Evolutionary conservation across 1,139 yeast genomes (phyloP), one percentile per base, ranked within the genome.

Genomic region (Taphrina populina): DNA sequence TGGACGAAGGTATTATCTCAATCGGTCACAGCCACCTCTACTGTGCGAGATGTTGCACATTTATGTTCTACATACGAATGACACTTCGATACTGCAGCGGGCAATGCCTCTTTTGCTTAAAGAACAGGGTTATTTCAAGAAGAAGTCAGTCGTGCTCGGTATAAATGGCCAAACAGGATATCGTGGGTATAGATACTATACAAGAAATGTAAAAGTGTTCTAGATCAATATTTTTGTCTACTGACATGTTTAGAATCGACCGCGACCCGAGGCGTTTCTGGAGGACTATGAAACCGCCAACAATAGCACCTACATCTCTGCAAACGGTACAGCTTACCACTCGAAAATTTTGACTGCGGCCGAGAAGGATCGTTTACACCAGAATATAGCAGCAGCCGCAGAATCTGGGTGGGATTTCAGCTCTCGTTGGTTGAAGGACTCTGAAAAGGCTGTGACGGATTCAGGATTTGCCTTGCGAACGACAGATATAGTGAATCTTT

Each of bases 351-450:
- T 54, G 37, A 30, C 37, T 30, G 37, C 39, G n/a, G 6, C 24
- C 3, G 24, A 30, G 6, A 37, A 26, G 24, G 37, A 19, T 6
- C 35, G 15, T 5, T 21, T 47, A n/a, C 47, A 54, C 19, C 40
- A 43, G 8, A 30, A 54, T 26, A 13, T 54, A 37, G 58, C 58
- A 10, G 24, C 58, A 10, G 54, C 41, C 6, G 58, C 58, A 19
- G 55, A 54, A n/a, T 33, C 58, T 5, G 58, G 58, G 6, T 46
- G 53, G 58, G 58, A 54, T 37, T 54, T 29, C 34, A 32, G 43
- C 5, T 46, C 55, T 6, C 54, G 58, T 17, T 54, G 53, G 54
- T 19, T 54, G 2, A 11, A 27, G 7, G 40, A 52, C 19, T 36
- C 56, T 7, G 15, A 17, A 4, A 30, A 20, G 15, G 56, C 56